Conservation (phyloP, 192 early-diverging fungal species). For the Coemansia erecta region DNA sequence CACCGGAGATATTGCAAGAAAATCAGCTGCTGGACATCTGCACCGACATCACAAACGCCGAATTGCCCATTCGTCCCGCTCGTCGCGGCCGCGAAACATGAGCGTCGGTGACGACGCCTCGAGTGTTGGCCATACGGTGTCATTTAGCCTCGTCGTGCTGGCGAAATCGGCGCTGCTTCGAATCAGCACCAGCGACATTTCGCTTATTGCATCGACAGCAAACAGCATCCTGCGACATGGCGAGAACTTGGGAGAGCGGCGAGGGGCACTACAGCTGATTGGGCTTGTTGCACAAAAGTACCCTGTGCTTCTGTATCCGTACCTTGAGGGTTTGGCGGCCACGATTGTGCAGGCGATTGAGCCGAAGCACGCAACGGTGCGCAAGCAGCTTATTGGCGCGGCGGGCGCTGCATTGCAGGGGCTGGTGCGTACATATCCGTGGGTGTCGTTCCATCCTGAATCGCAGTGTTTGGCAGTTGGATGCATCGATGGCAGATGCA, state of each 20-base stretch:
- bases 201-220: constrained; percentile 23
- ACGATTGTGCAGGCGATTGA: constrained; percentile 44
- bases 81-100: background rate
- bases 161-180: constrained; percentile 49
- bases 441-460: constrained; percentile 41
- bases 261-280: constrained; percentile 45
- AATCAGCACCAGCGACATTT: constrained; percentile 29
- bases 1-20: too few relatives aligned
- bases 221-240: constrained; percentile 17
- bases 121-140: constrained; percentile 23
- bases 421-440: constrained; percentile 40
- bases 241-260: constrained; percentile 21
- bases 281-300: constrained; percentile 35
- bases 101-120: background rate
- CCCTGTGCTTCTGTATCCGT: constrained; percentile 26
- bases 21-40: too few relatives aligned
- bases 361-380: constrained; percentile 34
- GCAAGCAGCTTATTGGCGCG: constrained; percentile 39
- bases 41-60: too few relatives aligned
- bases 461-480: constrained; percentile 46
- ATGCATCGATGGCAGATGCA: constrained; percentile 33
- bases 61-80: background rate
- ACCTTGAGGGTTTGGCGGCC: constrained; percentile 25
- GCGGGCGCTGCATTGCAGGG: constrained; percentile 47
- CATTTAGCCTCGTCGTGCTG: constrained; percentile 36